Evolutionary conservation across 768 basidiomycete genomes (phyloP), one percentile per base, ranked within the genome.

Genomic region (Rhodotorula kratochvilovae): DNA sequence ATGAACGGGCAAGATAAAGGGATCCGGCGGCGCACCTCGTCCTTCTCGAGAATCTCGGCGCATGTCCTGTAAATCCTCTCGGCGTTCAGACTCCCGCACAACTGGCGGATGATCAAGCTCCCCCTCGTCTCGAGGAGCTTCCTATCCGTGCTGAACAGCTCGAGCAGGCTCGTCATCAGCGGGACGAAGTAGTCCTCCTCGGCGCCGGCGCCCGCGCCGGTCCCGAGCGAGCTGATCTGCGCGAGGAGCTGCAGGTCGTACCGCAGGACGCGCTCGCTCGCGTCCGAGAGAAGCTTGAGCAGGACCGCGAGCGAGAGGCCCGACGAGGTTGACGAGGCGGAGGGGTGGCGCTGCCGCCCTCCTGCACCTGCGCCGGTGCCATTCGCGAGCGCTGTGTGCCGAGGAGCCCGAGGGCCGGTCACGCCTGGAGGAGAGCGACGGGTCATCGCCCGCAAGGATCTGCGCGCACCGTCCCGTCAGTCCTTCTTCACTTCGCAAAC

Each of bases 191-290:
- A 97, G 56, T 87, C 87, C 79, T 98, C 95, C 77, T 95, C 93
- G 43, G 6, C 10, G 95, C 94, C 73, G n/a, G n/a, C n/a, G n/a
- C n/a, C n/a, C n/a, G n/a, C n/a, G 87, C 89, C 61, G 19, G 60
- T 1, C 92, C 93, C 57, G 33, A 69, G 58, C 42, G 70, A 51
- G 0, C 93, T 96, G 66, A 99, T 99, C 77, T 98, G 96, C 0
- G 96, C 95, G 19, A 99, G 85, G 23, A 99, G 86, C 76, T 95
- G 94, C 63, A 99, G 81, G 78, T 99, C 94, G 75, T 94, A 89
- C 80, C 95, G 98, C 80, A 99, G 92, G 45, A 99, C 92, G 84
- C 96, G 93, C 80, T 98, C 95, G 8, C 95, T 96, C 10, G 89
- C 89, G 79, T 99, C 96, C 4, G 95, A 98, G 53, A 99, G 81